Evolutionary conservation across 164 flowering plant species (phyloP).

Genomic region (Cinnamomum chago): DNA sequence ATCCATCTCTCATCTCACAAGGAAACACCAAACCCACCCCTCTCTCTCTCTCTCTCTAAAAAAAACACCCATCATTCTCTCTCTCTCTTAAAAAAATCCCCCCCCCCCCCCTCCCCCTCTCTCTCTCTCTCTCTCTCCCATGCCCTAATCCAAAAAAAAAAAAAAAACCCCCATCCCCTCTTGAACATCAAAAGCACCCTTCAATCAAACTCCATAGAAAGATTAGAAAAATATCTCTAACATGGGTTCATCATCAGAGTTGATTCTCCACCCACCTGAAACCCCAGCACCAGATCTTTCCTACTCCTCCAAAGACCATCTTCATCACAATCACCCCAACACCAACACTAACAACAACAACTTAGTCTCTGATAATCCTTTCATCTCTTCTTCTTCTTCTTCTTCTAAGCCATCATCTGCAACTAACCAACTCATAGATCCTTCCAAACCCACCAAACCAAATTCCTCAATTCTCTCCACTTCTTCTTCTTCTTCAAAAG

Average conservation of each 20-base stretch:
- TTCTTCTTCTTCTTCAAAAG: slow-evolving; percentile 16
- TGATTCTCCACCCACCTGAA: slow-evolving; percentile 4
- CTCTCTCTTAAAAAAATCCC: neutral
- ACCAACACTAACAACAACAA: neutral
- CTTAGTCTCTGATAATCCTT: neutral
- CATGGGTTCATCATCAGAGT: slow-evolving; percentile 15
- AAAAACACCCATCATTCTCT: neutral
- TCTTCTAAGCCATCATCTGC: neutral
- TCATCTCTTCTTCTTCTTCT: neutral
- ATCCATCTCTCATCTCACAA: neutral
- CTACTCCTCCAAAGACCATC: neutral
- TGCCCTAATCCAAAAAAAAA: neutral
- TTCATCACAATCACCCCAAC: neutral
- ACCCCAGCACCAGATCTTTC: neutral
- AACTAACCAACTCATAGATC: slow-evolving; percentile 1
- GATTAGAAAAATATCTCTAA: neutral
- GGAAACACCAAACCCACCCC: neutral
- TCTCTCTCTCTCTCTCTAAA: neutral
- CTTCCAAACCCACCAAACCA: slow-evolving; percentile 5
- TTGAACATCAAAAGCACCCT: neutral
- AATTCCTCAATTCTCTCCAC: slow-evolving; percentile 3
- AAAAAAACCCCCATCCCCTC: neutral
- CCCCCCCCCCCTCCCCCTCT: neutral
- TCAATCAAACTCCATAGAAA: neutral
- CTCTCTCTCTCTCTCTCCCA: neutral